Evolutionary conservation across 108 stramenopile genomes (phyloP).

Genomic region (Cyclotella distinguenda): DNA sequence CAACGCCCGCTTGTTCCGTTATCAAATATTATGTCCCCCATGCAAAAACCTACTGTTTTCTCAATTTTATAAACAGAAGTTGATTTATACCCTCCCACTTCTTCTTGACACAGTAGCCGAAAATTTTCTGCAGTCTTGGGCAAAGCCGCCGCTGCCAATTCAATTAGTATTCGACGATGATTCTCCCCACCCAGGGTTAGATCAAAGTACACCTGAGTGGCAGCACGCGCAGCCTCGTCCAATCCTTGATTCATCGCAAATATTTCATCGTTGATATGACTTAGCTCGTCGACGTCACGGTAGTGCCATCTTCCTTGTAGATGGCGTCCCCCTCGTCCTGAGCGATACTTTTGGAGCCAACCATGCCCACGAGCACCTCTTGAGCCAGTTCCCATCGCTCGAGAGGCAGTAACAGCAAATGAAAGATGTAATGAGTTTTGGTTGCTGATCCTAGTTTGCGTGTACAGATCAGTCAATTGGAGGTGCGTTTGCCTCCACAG

Average conservation of each 20-base stretch:
- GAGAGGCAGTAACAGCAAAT: background rate
- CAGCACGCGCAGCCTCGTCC: background rate
- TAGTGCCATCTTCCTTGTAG: slow-evolving; percentile 85
- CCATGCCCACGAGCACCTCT: slow-evolving; percentile 83
- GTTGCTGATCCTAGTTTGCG: too few relatives aligned
- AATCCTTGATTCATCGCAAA: slow-evolving; percentile 39
- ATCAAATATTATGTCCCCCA: slow-evolving; percentile 60
- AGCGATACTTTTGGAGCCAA: slow-evolving; percentile 85
- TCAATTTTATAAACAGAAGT: slow-evolving; percentile 71
- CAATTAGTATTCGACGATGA: slow-evolving; percentile 53
- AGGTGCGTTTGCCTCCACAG: too few relatives aligned
- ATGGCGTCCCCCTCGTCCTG: slow-evolving; percentile 83
- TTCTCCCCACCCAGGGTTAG: slow-evolving; percentile 30
- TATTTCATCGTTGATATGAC: slow-evolving; percentile 65
- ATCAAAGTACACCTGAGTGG: slow-evolving; percentile 44
- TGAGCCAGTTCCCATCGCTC: slow-evolving; percentile 54
- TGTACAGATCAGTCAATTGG: too few relatives aligned
- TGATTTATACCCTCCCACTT: slow-evolving; percentile 40
- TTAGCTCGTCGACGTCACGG: slow-evolving; percentile 54
- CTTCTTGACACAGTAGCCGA: slow-evolving; percentile 40
- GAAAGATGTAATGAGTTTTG: background rate
- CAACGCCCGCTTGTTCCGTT: slow-evolving; percentile 36
- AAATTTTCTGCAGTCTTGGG: slow-evolving; percentile 75
- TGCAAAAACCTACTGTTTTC: slow-evolving; percentile 64
- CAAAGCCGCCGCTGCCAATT: slow-evolving; percentile 67